Base-by-base conservation (phyloP, 352 stramenopile species). In the Pythium grandisporangium region DNA sequence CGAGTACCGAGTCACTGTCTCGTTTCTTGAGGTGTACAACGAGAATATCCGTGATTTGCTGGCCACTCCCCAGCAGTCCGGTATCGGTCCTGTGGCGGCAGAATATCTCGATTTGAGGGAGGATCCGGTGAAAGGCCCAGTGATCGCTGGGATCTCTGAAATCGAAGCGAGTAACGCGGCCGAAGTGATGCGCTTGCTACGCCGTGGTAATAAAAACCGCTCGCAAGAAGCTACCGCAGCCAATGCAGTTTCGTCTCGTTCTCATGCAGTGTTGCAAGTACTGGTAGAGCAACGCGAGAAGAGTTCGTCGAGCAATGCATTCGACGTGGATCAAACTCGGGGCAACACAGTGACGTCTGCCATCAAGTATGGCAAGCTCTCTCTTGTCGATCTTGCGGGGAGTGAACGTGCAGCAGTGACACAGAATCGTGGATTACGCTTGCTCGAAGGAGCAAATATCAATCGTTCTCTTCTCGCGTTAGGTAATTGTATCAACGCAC, bases 401-500 rank as follows among this genome's bases (percentile, higher is more conserved):
- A 92, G 70, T n/a, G 89, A 97, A 45, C 60, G 89, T 32, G 90
- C 90, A 2, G 78, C 83, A 8, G 78, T 89, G 45, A 97, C 88
- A 6, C 73, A 96, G 46, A 96, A 96, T 53, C 66, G 72, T 4
- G 88, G 88, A 0, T 53, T 82, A 27, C 74, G 87, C 14, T 51
- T 96, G 8, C 55, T 86, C 4, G 88, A 96, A 61, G 89, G 88
- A 21, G 89, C 88, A 2, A 96, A 97, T 50, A 97, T 97, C 50
- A 97, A 97, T 39, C 67, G 86, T 0, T 93, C 75, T 19, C 43
- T 97, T n/a, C 44, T 96, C 3, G 87, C 89, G 6, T 44, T 97
- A 6, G 88, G 85, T 13, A 96, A 97, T 46, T 95, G 82, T 39
- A 97, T 98, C 65, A 98, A 97, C 32, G 87, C 86, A 6, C 53